Conservation (phyloP, 805 yeast species). For the Wickerhamiella australiensis region DNA sequence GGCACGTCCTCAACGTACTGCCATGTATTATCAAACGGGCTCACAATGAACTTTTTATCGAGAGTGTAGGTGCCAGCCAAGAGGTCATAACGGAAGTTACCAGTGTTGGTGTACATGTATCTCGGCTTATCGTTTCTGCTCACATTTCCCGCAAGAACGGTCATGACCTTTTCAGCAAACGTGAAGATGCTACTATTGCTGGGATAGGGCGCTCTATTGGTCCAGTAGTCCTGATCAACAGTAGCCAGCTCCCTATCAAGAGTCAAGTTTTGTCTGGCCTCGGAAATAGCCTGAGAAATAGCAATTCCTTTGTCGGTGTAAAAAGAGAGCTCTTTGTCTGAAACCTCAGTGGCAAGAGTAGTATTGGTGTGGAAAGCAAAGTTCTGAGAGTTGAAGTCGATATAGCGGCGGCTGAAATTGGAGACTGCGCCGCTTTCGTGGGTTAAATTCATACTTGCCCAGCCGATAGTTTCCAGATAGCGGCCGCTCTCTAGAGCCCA, state of each 20-base stretch:
- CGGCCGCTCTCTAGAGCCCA: conserved; percentile 87
- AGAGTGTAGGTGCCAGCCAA: conserved; percentile 72
- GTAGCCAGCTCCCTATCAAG: conserved; percentile 48
- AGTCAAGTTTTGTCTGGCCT: conserved; percentile 37
- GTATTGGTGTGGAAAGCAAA: conserved; percentile 49
- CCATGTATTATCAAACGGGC: conserved; percentile 82
- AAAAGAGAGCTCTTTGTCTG: conserved; percentile 27
- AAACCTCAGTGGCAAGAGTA: conserved; percentile 13
- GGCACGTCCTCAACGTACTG: conserved; percentile 49
- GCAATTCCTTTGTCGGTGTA: conserved; percentile 44
- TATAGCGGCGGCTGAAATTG: conserved; percentile 48
- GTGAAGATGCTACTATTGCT: conserved; percentile 46
- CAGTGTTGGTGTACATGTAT: conserved; percentile 65
- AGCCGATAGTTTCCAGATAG: conserved; percentile 89
- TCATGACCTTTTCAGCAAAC: conserved; percentile 49
- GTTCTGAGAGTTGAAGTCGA: conserved; percentile 69
- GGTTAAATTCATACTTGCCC: conserved; percentile 43
- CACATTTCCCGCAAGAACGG: conserved; percentile 24
- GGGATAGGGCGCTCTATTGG: conserved; percentile 54
- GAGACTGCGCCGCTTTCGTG: conserved; percentile 17
- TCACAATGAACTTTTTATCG: conserved; percentile 68
- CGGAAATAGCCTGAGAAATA: conserved; percentile 36
- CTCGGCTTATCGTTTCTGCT: conserved; percentile 30
- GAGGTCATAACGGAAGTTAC: conserved; percentile 76
- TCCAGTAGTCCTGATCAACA: conserved; percentile 54